A percentile compares a stretch with the other conserved stretches of the same genome.
Evolutionary conservation across 495 filamentous ascomycete species (phyloP).

Genomic region (Bathelium albidoporum): DNA sequence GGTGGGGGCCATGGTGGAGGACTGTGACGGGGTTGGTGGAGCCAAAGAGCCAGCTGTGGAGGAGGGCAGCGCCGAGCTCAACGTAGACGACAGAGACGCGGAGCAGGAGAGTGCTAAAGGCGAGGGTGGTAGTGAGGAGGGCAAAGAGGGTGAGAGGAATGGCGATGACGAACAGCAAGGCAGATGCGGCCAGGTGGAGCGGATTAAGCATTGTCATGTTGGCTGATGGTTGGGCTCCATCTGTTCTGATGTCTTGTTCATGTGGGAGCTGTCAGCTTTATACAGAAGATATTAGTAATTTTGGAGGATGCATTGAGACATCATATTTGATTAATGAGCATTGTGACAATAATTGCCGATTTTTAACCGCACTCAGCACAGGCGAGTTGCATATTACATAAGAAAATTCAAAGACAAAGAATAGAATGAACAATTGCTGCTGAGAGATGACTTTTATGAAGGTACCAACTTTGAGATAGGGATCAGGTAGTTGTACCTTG

Average conservation of each 20-base stretch:
- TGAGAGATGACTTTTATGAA: no score
- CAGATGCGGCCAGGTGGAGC: neutral
- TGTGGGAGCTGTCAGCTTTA: neutral
- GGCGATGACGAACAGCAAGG: slow-evolving; percentile 50
- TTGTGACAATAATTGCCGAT: no score
- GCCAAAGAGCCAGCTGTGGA: slow-evolving; percentile 48
- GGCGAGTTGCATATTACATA: no score
- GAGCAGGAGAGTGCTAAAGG: slow-evolving; percentile 53
- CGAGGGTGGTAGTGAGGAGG: slow-evolving; percentile 55
- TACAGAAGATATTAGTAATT: neutral
- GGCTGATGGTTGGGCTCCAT: neutral
- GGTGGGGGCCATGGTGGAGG: slow-evolving; percentile 14
- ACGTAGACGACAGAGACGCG: slow-evolving; percentile 58
- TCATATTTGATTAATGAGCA: no score
- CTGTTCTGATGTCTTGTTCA: neutral
- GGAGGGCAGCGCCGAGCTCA: slow-evolving; percentile 51
- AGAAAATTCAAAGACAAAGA: no score
- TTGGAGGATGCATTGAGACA: no score
- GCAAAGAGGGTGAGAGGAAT: slow-evolving; percentile 62
- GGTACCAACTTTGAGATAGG: no score
- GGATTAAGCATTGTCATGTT: neutral
- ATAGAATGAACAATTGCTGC: no score
- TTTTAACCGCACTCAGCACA: no score
- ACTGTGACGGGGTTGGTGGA: slow-evolving; percentile 4
- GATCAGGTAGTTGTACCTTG: no score